Evolutionary conservation across 2,329 filamentous ascomycete species (phyloP), one percentile per base, ranked within the genome.

Genomic region (Phialophora expanda): DNA sequence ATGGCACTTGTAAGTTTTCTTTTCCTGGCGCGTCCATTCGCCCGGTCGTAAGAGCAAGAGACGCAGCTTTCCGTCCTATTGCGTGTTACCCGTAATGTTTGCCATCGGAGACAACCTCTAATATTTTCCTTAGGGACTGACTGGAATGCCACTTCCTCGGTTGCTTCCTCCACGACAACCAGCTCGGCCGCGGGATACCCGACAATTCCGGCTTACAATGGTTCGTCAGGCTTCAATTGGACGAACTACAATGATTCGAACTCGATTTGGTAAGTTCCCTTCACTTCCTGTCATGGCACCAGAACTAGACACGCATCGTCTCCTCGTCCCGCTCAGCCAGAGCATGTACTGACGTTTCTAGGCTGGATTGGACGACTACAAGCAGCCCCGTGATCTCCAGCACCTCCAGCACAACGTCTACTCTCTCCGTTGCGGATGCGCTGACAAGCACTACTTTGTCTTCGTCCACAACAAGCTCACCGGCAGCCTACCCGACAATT

Each of bases 361-460:
- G 34, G 55, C 26, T 38, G 32, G 55, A 57, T 46, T 57, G 55
- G 55, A 57, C 32, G 20, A 34, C 22, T n/a, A 61, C 59, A 28
- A 24, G 38, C 28, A 48, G 44, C 56, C 22, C 56, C 22, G 17
- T 38, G 2, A 22, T 26, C 56, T 57, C 26, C 30, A 57, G 55
- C n/a, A 57, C 55, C 7, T 14, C 32, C 24, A 41, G 30, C 17
- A 57, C 56, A 4, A 12, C 32, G 5, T 57, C 56, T 30, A 24
- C 41, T n/a, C 38, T 57, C 22, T 57, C 56, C 26, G 56, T 57
- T 44, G 56, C 20, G 34, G 34, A 24, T 30, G 59, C 59, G 12
- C 20, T 61, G 48, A 61, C 59, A 24, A 50, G 56, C 28, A 48
- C 44, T 11, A 59, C 56, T n/a, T 28, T 38, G 11, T 58, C 54